A percentile compares a stretch with the other conserved stretches of the same genome.
phyloP scores from a whole-genome alignment of 2,329 filamentous ascomycete species.

The Paecilomyces sp. region DNA sequence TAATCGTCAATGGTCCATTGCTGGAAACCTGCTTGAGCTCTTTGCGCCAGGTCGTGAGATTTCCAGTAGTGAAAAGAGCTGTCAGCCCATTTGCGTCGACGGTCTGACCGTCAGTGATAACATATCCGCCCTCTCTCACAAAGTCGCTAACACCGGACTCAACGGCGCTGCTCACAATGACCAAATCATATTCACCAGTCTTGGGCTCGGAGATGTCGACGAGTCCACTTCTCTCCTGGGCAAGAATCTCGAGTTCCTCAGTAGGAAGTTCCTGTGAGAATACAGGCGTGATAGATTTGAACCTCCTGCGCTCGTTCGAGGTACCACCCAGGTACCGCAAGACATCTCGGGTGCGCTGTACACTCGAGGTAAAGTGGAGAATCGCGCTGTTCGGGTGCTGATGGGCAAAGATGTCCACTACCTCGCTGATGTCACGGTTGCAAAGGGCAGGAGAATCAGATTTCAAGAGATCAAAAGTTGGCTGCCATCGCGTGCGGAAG shows the following conservation, averaged over 20 bases:
- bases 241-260: background rate
- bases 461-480: slow-evolving; percentile 9
- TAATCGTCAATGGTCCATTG: background rate
- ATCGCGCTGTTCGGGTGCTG: slow-evolving; percentile 1
- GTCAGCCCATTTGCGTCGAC: background rate
- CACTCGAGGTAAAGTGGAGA: background rate
- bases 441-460: background rate
- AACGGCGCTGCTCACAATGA: background rate
- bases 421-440: slow-evolving; percentile 3
- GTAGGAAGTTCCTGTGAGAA: background rate
- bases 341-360: background rate
- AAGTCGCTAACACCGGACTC: background rate
- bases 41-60: background rate
- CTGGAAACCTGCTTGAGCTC: background rate
- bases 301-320: background rate
- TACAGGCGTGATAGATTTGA: background rate
- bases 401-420: slow-evolving; percentile 6
- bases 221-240: background rate
- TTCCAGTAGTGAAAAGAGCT: background rate
- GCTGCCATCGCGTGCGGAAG: slow-evolving; percentile 13
- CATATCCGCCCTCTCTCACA: background rate
- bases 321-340: background rate
- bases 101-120: background rate
- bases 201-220: background rate
- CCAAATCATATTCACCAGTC: background rate